Evolutionary conservation across 1,284 basidiomycete genomes (phyloP), one percentile per base, ranked within the genome.

Genomic region (Tilletia setariae): DNA sequence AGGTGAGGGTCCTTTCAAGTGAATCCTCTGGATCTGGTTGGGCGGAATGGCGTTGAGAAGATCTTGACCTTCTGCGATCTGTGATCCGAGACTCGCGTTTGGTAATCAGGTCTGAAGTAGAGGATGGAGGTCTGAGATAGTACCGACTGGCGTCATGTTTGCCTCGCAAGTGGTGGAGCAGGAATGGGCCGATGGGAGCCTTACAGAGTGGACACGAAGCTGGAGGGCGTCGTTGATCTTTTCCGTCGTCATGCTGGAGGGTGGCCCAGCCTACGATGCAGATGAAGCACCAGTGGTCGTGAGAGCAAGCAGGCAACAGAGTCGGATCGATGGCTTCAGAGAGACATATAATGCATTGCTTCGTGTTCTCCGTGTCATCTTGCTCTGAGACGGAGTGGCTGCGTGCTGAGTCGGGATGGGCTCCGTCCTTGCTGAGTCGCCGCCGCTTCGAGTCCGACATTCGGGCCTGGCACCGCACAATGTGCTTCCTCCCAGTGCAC

Each of bases 191-290:
- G 13, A 61, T 61, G 56, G 56, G 30, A 16, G 30, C 35, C 56
- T 61, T 61, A 30, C 56, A 61, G 56, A 61, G 56, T 7, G 56
- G 56, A 61, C 56, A 61, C 2, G 56, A 32, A 6, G 56, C 13
- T 30, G 28, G 28, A 1, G 19, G 19, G 4, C 46, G 35, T 40
- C 6, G 6, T 53, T 15, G 47, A 49, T 2, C 47, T 25, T 1
- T 53, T 8, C 19, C 25, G 51, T 15, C 28, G 51, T 28, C n/a
- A 11, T 59, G 28, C 56, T 16, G 25, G 13, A 32, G 21, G 2
- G 56, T 61, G 15, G 56, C 56, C 56, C 56, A 61, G 32, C 56
- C 56, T 3, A 61, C 56, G 56, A 61, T 61, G 56, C 56, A 61
- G 56, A 61, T 25, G 56, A 61, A 61, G 56, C 56, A 61, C 28